Evolutionary conservation across 2,329 filamentous ascomycete species (phyloP), one percentile per base, ranked within the genome.

Genomic region (Metarhizium album): DNA sequence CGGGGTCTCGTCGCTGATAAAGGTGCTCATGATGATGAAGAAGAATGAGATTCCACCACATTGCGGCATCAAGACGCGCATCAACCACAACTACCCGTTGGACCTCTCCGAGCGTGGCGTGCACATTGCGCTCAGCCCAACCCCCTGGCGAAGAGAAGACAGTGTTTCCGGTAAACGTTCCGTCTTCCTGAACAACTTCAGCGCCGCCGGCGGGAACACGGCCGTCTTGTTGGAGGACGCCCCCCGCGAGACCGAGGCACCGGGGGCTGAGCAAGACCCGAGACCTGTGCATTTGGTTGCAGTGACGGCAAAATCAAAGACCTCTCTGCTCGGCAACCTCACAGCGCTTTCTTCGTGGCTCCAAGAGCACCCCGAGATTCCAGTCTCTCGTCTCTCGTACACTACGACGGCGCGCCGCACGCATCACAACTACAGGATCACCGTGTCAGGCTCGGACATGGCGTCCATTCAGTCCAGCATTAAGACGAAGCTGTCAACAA

Each of bases 161-260:
- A 1, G 48, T 43, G 14, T n/a, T n/a, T 48, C 48, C 2, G 62
- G 56, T 14, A 53, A 53, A 23, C 59, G 65, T 48, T 64, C 64
- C 3, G 58, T 53, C 1, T 47, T 64, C 7, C 67, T 71, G 29
- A 82, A 82, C 60, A 79, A 76, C 60, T 82, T 81, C 59, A 70
- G 67, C 49, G 71, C 64, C 5, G 52, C 75, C 8, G 78, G 78
- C 49, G 77, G 77, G 4, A 82, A 82, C 65, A 84, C 82, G 3
- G 78, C 80, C 24, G 62, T 86, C 38, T 63, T 86, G 6, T 57
- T 86, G 3, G 79, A 85, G 60, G 83, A 86, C 54, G 77, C 70
- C 0, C 79, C 80, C 11, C 35, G 4, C 6, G 35, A 6, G 11
- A n/a, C n/a, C 4, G 16, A n/a, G 14, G 35, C 16, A 4, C 11